Percentiles rank a stretch among this genome's conserved stretches.
Conservation (phyloP, 2,329 filamentous ascomycete genomes). For the Sclerotinia nivalis region DNA sequence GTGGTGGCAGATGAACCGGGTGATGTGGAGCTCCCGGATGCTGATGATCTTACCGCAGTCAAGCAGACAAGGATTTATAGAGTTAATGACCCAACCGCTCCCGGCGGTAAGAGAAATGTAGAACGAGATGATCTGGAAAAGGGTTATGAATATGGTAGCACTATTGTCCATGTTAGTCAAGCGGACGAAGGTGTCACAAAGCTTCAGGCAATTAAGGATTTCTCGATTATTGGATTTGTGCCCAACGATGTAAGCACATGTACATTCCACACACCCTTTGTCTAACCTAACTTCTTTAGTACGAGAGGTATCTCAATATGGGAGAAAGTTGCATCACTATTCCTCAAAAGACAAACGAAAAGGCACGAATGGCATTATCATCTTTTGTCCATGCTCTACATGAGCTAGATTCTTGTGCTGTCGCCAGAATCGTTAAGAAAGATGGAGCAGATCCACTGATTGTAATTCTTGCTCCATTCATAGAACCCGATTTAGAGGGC, state of each 20-base stretch:
- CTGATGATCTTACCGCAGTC: slow-evolving; percentile 64
- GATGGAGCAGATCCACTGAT: slow-evolving; percentile 77
- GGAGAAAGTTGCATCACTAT: slow-evolving; percentile 78
- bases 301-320: slow-evolving; percentile 82
- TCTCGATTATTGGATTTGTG: slow-evolving; percentile 88
- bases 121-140: slow-evolving; percentile 83
- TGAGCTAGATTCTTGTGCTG: slow-evolving; percentile 80
- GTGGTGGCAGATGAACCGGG: slow-evolving; percentile 44
- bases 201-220: slow-evolving; percentile 70
- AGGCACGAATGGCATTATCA: slow-evolving; percentile 80
- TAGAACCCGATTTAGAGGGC: slow-evolving; percentile 79
- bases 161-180: slow-evolving; percentile 84
- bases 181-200: slow-evolving; percentile 88
- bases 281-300: slow-evolving; percentile 49
- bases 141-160: slow-evolving; percentile 90
- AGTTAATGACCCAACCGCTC: slow-evolving; percentile 70
- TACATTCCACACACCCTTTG: neutral
- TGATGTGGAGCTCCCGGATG: slow-evolving; percentile 47
- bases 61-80: slow-evolving; percentile 77
- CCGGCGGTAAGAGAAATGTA: slow-evolving; percentile 80
- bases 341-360: slow-evolving; percentile 74
- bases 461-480: slow-evolving; percentile 75
- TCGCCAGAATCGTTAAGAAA: slow-evolving; percentile 83
- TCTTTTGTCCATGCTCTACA: slow-evolving; percentile 85
- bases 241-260: slow-evolving; percentile 45